Conservation (phyloP, 2,329 filamentous ascomycete genomes). For the Pseudogymnoascus pannorum region DNA sequence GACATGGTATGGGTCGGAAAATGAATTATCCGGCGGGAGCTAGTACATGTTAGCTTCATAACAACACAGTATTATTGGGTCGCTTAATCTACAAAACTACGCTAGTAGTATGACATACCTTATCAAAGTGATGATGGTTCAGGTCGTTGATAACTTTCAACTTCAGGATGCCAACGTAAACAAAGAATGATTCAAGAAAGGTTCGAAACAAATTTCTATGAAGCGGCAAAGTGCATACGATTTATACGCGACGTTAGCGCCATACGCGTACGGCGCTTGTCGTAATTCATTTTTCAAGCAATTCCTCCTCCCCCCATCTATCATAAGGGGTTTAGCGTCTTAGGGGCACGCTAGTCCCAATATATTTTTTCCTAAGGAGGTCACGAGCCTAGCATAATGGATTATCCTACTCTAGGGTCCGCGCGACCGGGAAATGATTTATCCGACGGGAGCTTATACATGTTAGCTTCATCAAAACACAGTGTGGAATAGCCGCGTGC, state of each 20-base stretch:
- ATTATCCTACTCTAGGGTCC: too few species aligned
- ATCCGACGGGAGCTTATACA: too few species aligned
- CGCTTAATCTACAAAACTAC: background rate
- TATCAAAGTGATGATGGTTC: background rate
- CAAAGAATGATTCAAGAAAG: background rate
- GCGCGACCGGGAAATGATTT: too few species aligned
- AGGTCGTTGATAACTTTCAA: background rate
- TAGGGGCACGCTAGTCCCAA: background rate
- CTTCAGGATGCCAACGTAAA: background rate
- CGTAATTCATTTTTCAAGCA: background rate
- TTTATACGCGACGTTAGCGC: background rate
- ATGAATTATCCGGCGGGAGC: background rate
- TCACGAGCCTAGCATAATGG: background rate
- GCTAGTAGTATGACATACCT: background rate
- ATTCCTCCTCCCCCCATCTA: background rate
- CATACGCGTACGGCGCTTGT: background rate
- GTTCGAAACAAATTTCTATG: too few species aligned
- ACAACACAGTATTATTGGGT: background rate
- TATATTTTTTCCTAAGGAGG: background rate
- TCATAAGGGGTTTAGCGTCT: background rate
- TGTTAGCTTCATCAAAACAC: too few species aligned
- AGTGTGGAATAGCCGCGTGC: slow-evolving; percentile 5
- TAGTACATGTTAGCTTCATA: background rate
- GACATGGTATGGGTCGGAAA: background rate
- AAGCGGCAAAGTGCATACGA: background rate